Base-by-base conservation (phyloP, 2,329 filamentous ascomycete genomes). In the Coleophoma eucalyptorum region DNA sequence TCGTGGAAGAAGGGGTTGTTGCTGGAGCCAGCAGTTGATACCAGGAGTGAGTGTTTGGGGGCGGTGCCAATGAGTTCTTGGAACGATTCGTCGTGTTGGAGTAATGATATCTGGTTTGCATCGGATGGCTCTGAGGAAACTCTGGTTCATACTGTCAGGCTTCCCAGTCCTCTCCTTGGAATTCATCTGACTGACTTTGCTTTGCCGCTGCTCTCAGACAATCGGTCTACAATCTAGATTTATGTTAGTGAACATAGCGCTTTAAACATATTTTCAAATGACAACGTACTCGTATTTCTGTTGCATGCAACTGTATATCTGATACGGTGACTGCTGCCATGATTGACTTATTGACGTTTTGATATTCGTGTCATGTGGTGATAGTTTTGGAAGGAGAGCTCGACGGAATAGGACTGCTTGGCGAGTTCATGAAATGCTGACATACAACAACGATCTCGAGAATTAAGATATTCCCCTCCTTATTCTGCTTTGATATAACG, bases 1-100 rank as follows among this genome's bases (percentile, higher is more conserved):
- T 67, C 66, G 57, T 73, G 65, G 56, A 77, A 79, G 58, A 78
- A 73, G 7, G 73, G 70, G 37, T 71, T 75, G 15, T 66, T 65
- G 20, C 71, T 71, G 5, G 65, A 60, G 21, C 69, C 65, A 4
- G 62, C 56, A 0, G 73, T 69, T 5, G 71, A 71, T 21, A 77
- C 65, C 8, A 77, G 62, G 13, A 74, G 67, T 3, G 72, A 70
- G 48, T 70, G 69, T 1, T 54, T 63, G 6, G 69, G 67, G 3
- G 54, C 53, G 4, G 57, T 34, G 8, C 71, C 70, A 35, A 69
- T 59, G 5, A 76, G 48, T 0, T 52, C 50, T n/a, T 40, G 48
- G 48, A 76, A 69, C n/a, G 58, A 58, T 3, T 61, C 46, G 38
- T 73, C 64, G 50, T 76, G 72, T 48, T 67, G 63, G 26, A 26